These are phyloP conservation scores for Oxyria digyna DNA, from an alignment of 148 eudicot genomes.

Conservation along the genomic window DNA sequence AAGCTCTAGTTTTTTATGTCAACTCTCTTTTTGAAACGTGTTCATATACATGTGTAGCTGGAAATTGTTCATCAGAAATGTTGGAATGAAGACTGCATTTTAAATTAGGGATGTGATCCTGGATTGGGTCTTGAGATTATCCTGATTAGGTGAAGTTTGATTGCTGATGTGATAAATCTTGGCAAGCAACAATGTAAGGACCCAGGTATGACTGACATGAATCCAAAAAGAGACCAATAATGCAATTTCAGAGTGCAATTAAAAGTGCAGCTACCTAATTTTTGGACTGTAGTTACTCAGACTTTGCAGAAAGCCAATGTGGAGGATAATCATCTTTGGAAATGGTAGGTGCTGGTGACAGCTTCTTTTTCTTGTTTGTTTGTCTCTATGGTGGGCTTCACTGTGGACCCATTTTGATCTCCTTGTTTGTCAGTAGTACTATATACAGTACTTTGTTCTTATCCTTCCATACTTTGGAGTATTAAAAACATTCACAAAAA, in stretches of 20 bases:
- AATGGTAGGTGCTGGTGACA: constrained; percentile 6
- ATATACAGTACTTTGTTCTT: not conserved
- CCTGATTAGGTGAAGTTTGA: not conserved
- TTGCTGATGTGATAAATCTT: not conserved
- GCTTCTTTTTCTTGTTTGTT: constrained; percentile 3
- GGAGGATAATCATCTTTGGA: constrained; percentile 6
- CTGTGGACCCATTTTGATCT: not conserved
- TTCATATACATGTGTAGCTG: not conserved
- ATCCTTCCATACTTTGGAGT: not conserved
- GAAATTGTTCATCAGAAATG: not conserved
- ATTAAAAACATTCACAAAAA: too few species aligned
- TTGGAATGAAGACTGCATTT: constrained; percentile 1
- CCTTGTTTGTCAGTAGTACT: not conserved
- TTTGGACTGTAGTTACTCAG: constrained; percentile 1
- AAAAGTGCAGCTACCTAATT: constrained; percentile 5
- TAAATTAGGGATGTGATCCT: constrained; percentile 3
- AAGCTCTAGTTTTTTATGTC: not conserved
- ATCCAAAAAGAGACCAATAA: not conserved
- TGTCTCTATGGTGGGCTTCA: not conserved
- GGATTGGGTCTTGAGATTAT: not conserved
- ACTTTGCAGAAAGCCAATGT: not conserved
- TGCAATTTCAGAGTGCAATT: not conserved
- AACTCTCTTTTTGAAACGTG: not conserved
- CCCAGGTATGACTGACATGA: not conserved
- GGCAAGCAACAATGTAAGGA: not conserved